Evolutionary conservation across 805 yeast genomes (phyloP), one percentile per base, ranked within the genome.

Genomic region (Ogataea pini): DNA sequence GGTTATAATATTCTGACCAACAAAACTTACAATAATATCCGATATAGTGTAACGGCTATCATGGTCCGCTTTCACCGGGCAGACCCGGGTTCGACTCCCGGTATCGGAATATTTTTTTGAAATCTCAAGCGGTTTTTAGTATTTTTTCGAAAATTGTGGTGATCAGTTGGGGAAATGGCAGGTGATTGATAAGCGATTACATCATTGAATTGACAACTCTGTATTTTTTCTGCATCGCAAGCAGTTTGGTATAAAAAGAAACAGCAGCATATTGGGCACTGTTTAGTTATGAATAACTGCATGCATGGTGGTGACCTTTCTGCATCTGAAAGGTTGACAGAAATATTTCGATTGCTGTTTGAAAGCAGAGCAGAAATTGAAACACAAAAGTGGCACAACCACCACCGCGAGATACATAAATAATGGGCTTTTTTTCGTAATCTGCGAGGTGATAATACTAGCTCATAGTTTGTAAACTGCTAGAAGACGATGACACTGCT

Each of bases 31-130:
- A 31, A 31, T 8, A 13, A n/a, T 22, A 17, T 80, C 85, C 86
- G 86, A 80, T 81, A 77, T 82, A 79, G 86, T 82, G 86, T 82
- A 82, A 80, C 85, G 86, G 86, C 82, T 80, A 82, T 80, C 85
- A 82, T 82, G 84, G 85, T 79, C 79, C 85, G 85, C 86, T 82
- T 81, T 82, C 86, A 82, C 86, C 85, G 86, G 79, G 86, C 84
- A 82, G 72, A 76, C 81, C 83, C 83, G 86, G 86, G 86, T 82
- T 81, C 86, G 85, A 82, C 85, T 80, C 86, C 86, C 86, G 84
- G 86, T 77, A 80, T 81, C 86, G 86, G 86, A 82, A 77, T 50
- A 50, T 52, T 49, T 51, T 58, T 60, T 63, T 22, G 25, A n/a
- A n/a, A n/a, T n/a, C n/a, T n/a, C n/a, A n/a, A 22, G 25, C 25